Evolutionary conservation across 352 stramenopile species (phyloP), one percentile per base, ranked within the genome.

Genomic region (Phytophthora hibernalis): DNA sequence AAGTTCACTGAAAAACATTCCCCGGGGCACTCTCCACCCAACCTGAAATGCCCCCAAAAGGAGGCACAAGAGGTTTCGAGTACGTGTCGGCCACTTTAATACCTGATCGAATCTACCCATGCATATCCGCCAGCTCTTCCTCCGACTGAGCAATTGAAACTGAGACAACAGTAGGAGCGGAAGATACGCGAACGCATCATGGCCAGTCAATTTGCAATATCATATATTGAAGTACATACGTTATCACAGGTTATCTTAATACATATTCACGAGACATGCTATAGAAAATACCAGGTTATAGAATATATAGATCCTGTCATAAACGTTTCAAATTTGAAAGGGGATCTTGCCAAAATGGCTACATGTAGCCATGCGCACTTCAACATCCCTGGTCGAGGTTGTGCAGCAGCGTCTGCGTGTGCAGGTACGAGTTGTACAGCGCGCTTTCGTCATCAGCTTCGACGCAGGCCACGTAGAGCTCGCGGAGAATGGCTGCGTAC

Each of bases 381-480:
- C 42, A 67, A 67, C 33, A 10, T 50, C 15, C 40, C 40, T 38
- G 7, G n/a, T 51, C 43, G 38, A 70, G 13, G 16, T 67, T 48
- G 26, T 71, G 59, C n/a, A 80, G 65, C 24, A 85, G 42, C 22
- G 61, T 68, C 48, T 72, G 73, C 16, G 61, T 70, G 55, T 81
- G 74, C 2, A 84, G 49, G 33, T 72, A 72, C 24, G 65, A 71
- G 45, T 79, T 82, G 54, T 68, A 74, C 13, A 89, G 68, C 16
- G 51, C 47, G 16, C 57, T 63, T 50, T 77, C 77, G 35, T 85
- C 65, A 38, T 83, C 77, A 6, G 51, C 42, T 30, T 83, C 76
- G 7, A 84, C 73, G 16, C 77, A 81, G 13, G 49, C 55, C 11
- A 75, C 61, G 45, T 84, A 80, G 12, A 85, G 54, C 11, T 86